A percentile compares a stretch with the other conserved stretches of the same genome.
These are phyloP conservation scores for Trichothecium sympodiale DNA, from an alignment of 2,329 filamentous ascomycete species.

Conservation along the genomic window DNA sequence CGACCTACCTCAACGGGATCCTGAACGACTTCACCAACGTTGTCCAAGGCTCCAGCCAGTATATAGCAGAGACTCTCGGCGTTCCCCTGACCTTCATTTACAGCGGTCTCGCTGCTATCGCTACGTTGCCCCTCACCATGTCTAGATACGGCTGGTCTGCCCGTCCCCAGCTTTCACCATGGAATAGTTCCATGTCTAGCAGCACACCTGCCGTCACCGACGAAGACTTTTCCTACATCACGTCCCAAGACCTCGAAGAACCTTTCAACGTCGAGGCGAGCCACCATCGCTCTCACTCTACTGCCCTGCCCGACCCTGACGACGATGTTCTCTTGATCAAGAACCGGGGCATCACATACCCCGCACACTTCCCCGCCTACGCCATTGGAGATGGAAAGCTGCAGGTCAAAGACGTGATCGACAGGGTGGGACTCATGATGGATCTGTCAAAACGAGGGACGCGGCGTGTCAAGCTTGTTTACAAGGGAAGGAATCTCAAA, in stretches of 20 bases:
- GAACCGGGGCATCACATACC: conserved; percentile 53
- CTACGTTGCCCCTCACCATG: conserved; percentile 42
- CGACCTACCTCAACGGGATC: conserved; percentile 45
- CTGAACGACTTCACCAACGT: conserved; percentile 35
- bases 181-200: conserved; percentile 29
- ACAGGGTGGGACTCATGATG: conserved; percentile 57
- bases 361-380: conserved; percentile 63
- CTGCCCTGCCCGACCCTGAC: conserved; percentile 30
- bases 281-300: conserved; percentile 25
- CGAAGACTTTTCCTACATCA: conserved; percentile 73
- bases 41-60: conserved; percentile 37
- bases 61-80: conserved; percentile 38
- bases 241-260: conserved; percentile 57
- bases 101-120: conserved; percentile 35
- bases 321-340: conserved; percentile 64
- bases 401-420: conserved; percentile 52
- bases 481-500: conserved; percentile 62
- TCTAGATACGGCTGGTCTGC: conserved; percentile 41
- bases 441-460: conserved; percentile 43
- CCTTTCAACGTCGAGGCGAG: conserved; percentile 24
- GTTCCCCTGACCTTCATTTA: conserved; percentile 37
- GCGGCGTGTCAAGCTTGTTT: conserved; percentile 53
- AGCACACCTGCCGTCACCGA: conserved; percentile 56
- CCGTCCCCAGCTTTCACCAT: conserved; percentile 40
- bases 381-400: conserved; percentile 66